These are phyloP conservation scores for Coniella lustricola DNA, from an alignment of 2,329 filamentous ascomycete species.

Conservation along the genomic window DNA sequence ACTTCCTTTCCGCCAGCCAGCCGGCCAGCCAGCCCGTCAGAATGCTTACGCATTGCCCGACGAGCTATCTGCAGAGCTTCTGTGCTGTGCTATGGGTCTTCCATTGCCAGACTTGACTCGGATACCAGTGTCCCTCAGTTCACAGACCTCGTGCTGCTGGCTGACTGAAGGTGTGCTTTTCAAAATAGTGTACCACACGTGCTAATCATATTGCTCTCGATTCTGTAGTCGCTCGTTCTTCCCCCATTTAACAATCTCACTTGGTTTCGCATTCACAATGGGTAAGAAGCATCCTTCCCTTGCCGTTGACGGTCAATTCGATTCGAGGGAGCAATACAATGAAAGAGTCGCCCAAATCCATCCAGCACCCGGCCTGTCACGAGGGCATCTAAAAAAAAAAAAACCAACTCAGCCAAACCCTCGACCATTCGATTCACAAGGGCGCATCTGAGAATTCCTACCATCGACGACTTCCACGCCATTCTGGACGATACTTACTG, in stretches of 20 bases:
- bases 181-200: no score
- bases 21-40: no score
- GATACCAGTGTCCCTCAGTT: no score
- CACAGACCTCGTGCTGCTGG: background rate
- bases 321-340: conserved; percentile 13
- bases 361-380: background rate
- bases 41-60: no score
- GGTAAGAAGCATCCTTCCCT: conserved; percentile 11
- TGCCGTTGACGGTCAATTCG: background rate
- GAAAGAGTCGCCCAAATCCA: conserved; percentile 2
- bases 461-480: background rate
- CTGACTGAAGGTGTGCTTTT: no score
- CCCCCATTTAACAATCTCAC: conserved; percentile 11
- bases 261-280: conserved; percentile 15
- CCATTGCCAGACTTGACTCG: background rate
- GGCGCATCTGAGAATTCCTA: background rate
- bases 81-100: no score
- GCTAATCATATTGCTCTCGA: background rate
- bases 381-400: background rate
- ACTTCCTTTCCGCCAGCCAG: background rate
- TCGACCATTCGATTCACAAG: background rate
- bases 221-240: conserved; percentile 16
- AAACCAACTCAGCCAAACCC: background rate
- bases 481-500: background rate
- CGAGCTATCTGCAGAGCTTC: background rate